Evolutionary conservation across 1,284 basidiomycete genomes (phyloP).

Genomic region (Apiotrichum sp.): DNA sequence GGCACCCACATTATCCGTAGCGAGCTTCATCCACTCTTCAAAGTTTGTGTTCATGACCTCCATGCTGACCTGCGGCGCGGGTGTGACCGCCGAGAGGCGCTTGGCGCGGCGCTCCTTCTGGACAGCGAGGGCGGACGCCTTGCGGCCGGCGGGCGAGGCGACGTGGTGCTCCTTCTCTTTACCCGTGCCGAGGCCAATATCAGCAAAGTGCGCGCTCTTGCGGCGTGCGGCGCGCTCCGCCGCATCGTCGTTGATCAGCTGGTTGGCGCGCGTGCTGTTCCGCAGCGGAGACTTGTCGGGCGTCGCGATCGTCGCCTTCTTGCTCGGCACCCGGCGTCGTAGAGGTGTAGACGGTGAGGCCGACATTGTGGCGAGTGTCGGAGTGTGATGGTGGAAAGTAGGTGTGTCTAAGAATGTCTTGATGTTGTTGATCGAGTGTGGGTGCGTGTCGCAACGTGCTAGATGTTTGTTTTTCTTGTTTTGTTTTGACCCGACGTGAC

Average conservation of each 20-base stretch:
- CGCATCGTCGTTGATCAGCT: conserved; percentile 35
- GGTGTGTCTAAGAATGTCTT: neutral
- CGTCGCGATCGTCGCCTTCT: conserved; percentile 4
- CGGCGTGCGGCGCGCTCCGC: conserved; percentile 37
- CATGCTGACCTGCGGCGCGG: conserved; percentile 43
- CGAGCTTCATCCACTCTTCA: conserved; percentile 99
- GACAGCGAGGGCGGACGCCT: conserved; percentile 27
- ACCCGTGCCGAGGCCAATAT: conserved; percentile 11
- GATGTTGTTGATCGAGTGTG: neutral
- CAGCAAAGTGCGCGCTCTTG: conserved; percentile 38
- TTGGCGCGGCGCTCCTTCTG: conserved; percentile 24
- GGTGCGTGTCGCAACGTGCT: too few species aligned
- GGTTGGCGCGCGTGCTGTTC: conserved; percentile 8
- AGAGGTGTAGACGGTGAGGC: conserved; percentile 5
- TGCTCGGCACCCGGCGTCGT: neutral
- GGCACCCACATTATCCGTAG: conserved; percentile 84
- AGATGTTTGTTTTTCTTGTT: conserved; percentile 1
- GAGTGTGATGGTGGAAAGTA: neutral
- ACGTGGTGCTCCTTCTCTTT: conserved; percentile 6
- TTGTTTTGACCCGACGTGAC: neutral
- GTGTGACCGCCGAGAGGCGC: conserved; percentile 34
- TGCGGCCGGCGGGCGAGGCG: conserved; percentile 11
- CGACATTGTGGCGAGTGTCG: neutral
- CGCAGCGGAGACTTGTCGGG: conserved; percentile 3
- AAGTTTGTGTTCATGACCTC: conserved; percentile 84